Conservation (phyloP, 805 yeast species). For the Blastobotrys peoriensis region DNA sequence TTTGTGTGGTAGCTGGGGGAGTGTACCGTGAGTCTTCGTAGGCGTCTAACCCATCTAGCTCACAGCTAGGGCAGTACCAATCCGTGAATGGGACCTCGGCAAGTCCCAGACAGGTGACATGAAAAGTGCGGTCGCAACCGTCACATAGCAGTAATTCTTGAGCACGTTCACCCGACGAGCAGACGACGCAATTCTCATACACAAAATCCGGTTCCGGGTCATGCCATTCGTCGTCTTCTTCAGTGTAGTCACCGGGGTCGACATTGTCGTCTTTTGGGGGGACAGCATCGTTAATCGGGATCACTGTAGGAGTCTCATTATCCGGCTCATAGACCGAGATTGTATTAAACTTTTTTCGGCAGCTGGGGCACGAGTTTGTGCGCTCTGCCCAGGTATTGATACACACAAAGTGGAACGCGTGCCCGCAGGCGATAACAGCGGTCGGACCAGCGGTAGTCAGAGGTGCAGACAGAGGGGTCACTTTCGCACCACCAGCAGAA, state of each 20-base stretch:
- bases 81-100: slow-evolving; percentile 26
- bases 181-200: slow-evolving; percentile 23
- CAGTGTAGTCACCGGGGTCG: neutral
- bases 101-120: slow-evolving; percentile 27
- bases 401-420: slow-evolving; percentile 53
- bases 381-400: slow-evolving; percentile 51
- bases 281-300: neutral
- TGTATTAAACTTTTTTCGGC: slow-evolving; percentile 40
- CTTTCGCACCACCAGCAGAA: too few species aligned
- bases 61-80: slow-evolving; percentile 31
- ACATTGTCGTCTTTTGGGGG: neutral
- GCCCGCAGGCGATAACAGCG: slow-evolving; percentile 41
- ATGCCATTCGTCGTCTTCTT: slow-evolving; percentile 4
- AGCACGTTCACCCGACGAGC: slow-evolving; percentile 24
- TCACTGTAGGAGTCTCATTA: neutral
- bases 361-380: slow-evolving; percentile 57
- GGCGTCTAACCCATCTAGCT: slow-evolving; percentile 8
- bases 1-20: neutral
- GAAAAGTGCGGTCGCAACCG: slow-evolving; percentile 29
- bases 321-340: slow-evolving; percentile 1
- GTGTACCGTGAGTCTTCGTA: too few species aligned
- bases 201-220: slow-evolving; percentile 2
- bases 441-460: slow-evolving; percentile 13
- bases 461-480: too few species aligned
- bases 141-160: slow-evolving; percentile 28